A percentile compares a stretch with the other conserved stretches of the same genome.
Conservation (phyloP, 73 alveolate genomes). For the Symbiodinium natans region DNA sequence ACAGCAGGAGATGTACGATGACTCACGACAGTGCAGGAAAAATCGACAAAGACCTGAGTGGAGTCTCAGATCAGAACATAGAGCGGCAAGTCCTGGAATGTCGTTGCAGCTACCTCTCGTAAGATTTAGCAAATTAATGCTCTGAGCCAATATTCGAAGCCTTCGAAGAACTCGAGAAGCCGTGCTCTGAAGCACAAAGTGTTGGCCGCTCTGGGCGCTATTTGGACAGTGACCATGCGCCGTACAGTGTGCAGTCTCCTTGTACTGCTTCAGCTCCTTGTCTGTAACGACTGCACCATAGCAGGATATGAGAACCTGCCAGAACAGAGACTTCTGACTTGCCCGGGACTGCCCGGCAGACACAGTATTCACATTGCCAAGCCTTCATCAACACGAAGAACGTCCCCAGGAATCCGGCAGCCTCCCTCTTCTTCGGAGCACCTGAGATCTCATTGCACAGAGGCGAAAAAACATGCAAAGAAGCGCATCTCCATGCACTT, state of each 20-base stretch:
- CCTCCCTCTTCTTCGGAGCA: background rate
- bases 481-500: no score
- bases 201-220: background rate
- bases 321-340: background rate
- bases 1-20: no score
- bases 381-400: slow-evolving; percentile 28
- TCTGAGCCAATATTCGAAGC: no score
- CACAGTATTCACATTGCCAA: no score
- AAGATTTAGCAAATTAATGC: no score
- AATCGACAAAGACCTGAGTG: no score
- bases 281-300: slow-evolving; percentile 16
- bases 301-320: slow-evolving; percentile 9
- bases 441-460: background rate
- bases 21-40: no score
- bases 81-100: background rate
- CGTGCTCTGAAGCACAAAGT: no score
- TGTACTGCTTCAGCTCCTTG: slow-evolving; percentile 26
- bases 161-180: background rate
- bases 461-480: no score
- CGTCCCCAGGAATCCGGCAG: background rate
- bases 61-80: background rate
- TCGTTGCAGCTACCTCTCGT: no score
- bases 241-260: no score
- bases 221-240: background rate
- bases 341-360: no score